Percentiles rank a stretch among this genome's conserved stretches.
Conservation (phyloP, 164 flowering plant genomes). For the Annona cherimola region DNA sequence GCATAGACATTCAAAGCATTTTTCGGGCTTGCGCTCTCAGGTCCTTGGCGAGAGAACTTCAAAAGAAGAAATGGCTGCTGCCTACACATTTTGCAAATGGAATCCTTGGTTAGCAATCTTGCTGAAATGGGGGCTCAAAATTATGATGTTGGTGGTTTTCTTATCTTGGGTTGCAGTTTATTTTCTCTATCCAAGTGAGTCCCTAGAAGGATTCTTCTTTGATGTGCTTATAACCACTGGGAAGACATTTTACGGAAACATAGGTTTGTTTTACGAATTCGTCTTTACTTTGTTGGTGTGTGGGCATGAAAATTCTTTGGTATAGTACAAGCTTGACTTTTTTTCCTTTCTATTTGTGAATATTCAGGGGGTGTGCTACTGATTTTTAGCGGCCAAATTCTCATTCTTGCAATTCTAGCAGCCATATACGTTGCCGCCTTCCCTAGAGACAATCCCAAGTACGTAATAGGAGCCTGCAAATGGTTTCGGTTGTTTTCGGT, state of each 20-base stretch:
- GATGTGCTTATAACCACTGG: slow-evolving; percentile 22
- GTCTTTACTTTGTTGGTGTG: not conserved
- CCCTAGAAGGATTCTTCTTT: slow-evolving; percentile 11
- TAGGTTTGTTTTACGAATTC: slow-evolving; percentile 35
- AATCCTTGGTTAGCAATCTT: not conserved
- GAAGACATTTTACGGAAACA: slow-evolving; percentile 41
- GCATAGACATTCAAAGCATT: too few species aligned
- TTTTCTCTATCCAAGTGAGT: slow-evolving; percentile 46
- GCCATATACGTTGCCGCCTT: slow-evolving; percentile 32
- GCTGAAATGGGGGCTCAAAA: slow-evolving; percentile 43
- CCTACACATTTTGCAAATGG: too few species aligned
- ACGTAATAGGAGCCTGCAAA: not conserved
- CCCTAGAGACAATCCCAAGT: slow-evolving; percentile 27
- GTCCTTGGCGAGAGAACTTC: too few species aligned
- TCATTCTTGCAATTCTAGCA: slow-evolving; percentile 49
- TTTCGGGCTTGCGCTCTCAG: too few species aligned
- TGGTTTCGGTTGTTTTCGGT: not conserved
- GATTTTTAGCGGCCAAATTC: slow-evolving; percentile 56
- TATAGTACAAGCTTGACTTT: not conserved
- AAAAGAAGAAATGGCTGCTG: too few species aligned
- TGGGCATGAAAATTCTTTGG: not conserved
- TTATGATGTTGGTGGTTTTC: slow-evolving; percentile 52
- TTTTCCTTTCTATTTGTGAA: not conserved
- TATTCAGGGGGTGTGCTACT: slow-evolving; percentile 58
- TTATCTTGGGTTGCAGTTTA: slow-evolving; percentile 52